Evolutionary conservation across 2,329 filamentous ascomycete genomes (phyloP).

Genomic region (Lachnellula occidentalis): DNA sequence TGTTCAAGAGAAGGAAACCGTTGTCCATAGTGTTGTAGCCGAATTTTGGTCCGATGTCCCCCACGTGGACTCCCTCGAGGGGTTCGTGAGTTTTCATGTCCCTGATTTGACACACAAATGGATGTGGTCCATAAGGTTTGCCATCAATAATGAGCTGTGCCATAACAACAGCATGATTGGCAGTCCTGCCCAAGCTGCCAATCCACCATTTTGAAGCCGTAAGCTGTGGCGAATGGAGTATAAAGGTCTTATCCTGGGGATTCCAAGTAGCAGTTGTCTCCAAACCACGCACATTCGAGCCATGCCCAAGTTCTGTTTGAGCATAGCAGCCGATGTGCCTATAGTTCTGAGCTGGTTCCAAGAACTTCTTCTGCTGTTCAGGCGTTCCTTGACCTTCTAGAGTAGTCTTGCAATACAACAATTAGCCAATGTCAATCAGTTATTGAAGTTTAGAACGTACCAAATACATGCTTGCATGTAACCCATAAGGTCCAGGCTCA

Average conservation of each 20-base stretch:
- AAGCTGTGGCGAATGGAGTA: constrained; percentile 65
- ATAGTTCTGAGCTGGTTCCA: constrained; percentile 63
- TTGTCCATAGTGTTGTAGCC: constrained; percentile 58
- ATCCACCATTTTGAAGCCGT: constrained; percentile 85
- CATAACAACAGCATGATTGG: constrained; percentile 75
- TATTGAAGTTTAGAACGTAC: constrained; percentile 33
- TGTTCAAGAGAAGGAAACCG: constrained; percentile 71
- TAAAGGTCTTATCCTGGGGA: constrained; percentile 67
- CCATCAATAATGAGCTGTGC: constrained; percentile 67
- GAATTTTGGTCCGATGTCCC: constrained; percentile 65
- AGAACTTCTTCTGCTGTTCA: constrained; percentile 68
- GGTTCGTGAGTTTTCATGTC: constrained; percentile 65
- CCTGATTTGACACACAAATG: constrained; percentile 71
- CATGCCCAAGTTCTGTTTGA: constrained; percentile 75
- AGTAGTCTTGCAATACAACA: constrained; percentile 48
- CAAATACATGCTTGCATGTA: constrained; percentile 67
- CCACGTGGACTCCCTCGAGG: constrained; percentile 64
- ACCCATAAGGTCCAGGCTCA: constrained; percentile 68
- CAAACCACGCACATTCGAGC: constrained; percentile 64
- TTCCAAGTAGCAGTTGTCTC: constrained; percentile 56
- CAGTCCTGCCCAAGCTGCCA: constrained; percentile 68
- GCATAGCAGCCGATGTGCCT: constrained; percentile 74
- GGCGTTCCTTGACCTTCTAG: constrained; percentile 66
- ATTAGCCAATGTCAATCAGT: not conserved
- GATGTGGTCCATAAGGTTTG: constrained; percentile 67